phyloP scores from a whole-genome alignment of 1,139 yeast species.

The Hyphopichia pseudoburtonii region DNA sequence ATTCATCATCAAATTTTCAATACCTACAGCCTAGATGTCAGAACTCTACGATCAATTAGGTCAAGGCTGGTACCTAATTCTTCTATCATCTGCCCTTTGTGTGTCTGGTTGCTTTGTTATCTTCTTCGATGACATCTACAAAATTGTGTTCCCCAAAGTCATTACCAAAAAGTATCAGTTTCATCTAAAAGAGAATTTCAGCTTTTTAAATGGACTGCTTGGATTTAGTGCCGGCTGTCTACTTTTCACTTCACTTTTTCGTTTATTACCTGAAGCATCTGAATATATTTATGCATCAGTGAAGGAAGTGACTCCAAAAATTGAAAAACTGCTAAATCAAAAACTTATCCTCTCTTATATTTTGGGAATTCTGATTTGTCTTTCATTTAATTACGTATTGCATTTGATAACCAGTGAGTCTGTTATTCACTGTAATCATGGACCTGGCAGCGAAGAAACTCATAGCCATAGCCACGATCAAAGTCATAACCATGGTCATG shows the following conservation, averaged over 20 bases:
- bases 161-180: slow-evolving; percentile 47
- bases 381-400: slow-evolving; percentile 58
- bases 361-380: slow-evolving; percentile 61
- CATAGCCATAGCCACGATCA: slow-evolving; percentile 12
- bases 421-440: slow-evolving; percentile 82
- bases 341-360: slow-evolving; percentile 52
- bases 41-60: too few species aligned
- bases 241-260: slow-evolving; percentile 71
- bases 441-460: slow-evolving; percentile 28
- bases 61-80: slow-evolving; percentile 59
- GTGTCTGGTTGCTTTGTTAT: slow-evolving; percentile 58
- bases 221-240: slow-evolving; percentile 78
- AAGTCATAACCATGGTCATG: slow-evolving; percentile 14
- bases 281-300: slow-evolving; percentile 18
- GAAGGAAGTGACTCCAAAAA: slow-evolving; percentile 11
- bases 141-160: slow-evolving; percentile 36
- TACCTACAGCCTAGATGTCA: too few species aligned
- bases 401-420: slow-evolving; percentile 80
- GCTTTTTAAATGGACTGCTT: slow-evolving; percentile 63
- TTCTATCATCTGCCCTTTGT: slow-evolving; percentile 58
- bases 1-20: too few species aligned
- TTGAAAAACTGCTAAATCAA: slow-evolving; percentile 20
- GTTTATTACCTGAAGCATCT: slow-evolving; percentile 70
- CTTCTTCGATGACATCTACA: slow-evolving; percentile 49
- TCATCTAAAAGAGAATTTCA: slow-evolving; percentile 57